phyloP scores from a whole-genome alignment of 2,329 filamentous ascomycete genomes.

The Pyrenochaeta sp. region DNA sequence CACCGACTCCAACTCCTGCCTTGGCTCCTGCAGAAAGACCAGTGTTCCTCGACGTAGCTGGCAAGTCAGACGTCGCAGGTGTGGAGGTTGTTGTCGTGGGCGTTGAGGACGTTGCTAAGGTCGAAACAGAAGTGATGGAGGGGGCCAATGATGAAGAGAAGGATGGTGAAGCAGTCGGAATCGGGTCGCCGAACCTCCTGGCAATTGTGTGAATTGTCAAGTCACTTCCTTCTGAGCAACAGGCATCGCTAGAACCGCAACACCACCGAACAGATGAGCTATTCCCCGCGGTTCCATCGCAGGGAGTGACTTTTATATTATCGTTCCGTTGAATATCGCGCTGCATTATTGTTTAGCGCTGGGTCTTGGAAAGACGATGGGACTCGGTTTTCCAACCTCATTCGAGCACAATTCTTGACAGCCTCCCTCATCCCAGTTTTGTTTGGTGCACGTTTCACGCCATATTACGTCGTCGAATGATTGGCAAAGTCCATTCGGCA shows the following conservation, averaged over 20 bases:
- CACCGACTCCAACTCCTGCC: constrained; percentile 10
- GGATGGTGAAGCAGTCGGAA: neutral
- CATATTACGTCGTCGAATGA: constrained; percentile 3
- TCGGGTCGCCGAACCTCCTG: constrained; percentile 10
- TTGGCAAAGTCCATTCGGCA: constrained; percentile 8
- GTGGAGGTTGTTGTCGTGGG: too few relatives aligned
- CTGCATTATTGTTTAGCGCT: too few relatives aligned
- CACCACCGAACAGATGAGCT: constrained; percentile 2
- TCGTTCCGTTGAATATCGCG: constrained; percentile 1
- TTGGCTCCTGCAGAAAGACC: constrained; percentile 3
- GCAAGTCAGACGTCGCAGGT: neutral
- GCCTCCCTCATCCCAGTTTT: constrained; percentile 11
- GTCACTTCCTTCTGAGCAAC: constrained; percentile 2
- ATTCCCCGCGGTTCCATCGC: constrained; percentile 1
- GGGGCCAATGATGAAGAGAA: neutral
- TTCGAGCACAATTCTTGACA: constrained; percentile 17
- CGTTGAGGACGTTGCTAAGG: neutral
- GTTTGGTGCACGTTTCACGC: constrained; percentile 12
- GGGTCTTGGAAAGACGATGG: too few relatives aligned
- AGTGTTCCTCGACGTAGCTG: neutral
- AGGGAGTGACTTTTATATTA: constrained; percentile 5
- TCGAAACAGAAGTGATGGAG: neutral
- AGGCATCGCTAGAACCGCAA: constrained; percentile 1
- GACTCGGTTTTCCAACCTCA: too few relatives aligned
- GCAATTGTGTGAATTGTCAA: constrained; percentile 7